Conservation (phyloP, 352 stramenopile genomes). For the Globisporangium viniferum region DNA sequence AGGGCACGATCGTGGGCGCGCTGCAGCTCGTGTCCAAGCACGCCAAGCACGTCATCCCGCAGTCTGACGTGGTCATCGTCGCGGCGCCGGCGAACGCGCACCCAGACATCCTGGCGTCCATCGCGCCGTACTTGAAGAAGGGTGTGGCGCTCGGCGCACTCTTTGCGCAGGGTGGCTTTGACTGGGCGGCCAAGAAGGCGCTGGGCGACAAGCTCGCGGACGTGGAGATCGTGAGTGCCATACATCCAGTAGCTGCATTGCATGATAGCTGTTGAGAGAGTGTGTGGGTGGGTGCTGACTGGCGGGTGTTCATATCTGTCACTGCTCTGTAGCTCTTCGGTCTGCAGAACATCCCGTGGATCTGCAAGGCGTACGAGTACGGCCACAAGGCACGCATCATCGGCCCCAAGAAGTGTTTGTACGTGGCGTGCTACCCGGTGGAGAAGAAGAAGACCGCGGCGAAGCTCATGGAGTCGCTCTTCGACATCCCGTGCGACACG, state of each 20-base stretch:
- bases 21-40: conserved; percentile 79
- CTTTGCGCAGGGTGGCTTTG: conserved; percentile 91
- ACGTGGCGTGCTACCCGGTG: conserved; percentile 89
- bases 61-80: conserved; percentile 88
- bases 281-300: conserved; percentile 11
- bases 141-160: conserved; percentile 83
- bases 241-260: too few species aligned
- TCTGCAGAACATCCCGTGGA: conserved; percentile 94
- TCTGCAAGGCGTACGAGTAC: conserved; percentile 90
- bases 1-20: conserved; percentile 67
- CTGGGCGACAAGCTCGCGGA: conserved; percentile 63
- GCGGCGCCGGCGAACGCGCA: conserved; percentile 88
- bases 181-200: conserved; percentile 89
- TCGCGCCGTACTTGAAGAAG: conserved; percentile 85
- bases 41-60: conserved; percentile 79
- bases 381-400: conserved; percentile 89
- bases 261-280: conserved; percentile 8
- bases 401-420: conserved; percentile 88
- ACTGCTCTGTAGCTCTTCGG: conserved; percentile 74
- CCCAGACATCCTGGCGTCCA: conserved; percentile 69
- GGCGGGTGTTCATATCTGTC: background rate
- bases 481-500: conserved; percentile 89
- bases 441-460: conserved; percentile 78
- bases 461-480: conserved; percentile 82
- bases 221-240: conserved; percentile 49